phyloP scores from a whole-genome alignment of 228 moss, liverwort and hornwort species.

The Sphagnum fallax region DNA sequence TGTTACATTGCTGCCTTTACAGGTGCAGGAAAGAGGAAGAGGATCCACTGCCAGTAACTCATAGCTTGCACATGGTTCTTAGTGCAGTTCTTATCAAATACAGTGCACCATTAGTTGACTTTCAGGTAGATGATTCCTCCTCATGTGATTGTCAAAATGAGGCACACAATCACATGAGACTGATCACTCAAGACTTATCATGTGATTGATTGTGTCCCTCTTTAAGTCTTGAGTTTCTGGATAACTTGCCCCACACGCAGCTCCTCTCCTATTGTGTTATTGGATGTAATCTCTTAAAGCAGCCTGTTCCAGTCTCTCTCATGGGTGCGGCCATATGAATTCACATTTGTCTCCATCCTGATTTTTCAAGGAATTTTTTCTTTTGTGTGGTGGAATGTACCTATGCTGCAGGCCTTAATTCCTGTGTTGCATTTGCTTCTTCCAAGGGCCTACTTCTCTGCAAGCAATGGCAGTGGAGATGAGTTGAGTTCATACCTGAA shows the following conservation, averaged over 20 bases:
- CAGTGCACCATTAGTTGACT: constrained; percentile 65
- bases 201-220: not conserved
- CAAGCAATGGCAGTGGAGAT: constrained; percentile 62
- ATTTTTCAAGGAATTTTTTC: no score
- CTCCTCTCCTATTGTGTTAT: no score
- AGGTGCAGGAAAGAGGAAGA: constrained; percentile 61
- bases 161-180: not conserved
- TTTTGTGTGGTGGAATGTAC: no score
- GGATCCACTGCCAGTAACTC: constrained; percentile 69
- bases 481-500: constrained; percentile 82
- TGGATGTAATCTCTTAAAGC: no score
- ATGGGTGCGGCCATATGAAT: no score
- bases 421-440: constrained; percentile 74
- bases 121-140: constrained; percentile 17
- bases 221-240: no score
- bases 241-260: no score
- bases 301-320: no score
- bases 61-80: constrained; percentile 76
- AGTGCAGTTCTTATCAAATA: constrained; percentile 59
- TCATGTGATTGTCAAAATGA: not conserved
- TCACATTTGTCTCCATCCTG: no score
- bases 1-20: not conserved
- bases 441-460: constrained; percentile 83
- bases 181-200: not conserved
- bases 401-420: constrained; percentile 44